Evolutionary conservation across 768 basidiomycete species (phyloP), one percentile per base, ranked within the genome.

Genomic region (Pisolithus tinctorius): DNA sequence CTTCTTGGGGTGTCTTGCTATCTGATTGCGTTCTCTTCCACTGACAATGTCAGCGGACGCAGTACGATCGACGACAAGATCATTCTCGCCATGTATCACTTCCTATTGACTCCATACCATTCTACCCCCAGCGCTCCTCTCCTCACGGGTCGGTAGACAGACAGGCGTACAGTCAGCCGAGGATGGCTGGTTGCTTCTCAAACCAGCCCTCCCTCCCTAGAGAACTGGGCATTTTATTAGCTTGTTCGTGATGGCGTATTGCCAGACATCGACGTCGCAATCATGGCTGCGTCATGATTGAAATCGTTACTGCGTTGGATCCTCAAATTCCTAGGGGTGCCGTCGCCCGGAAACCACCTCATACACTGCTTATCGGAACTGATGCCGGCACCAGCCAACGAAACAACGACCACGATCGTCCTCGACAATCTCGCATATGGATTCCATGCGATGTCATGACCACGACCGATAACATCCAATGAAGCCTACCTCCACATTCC

Each of bases 141-240:
- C 64, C 9, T 69, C 77, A 17, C 87, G 93, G 69, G 90, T 94
- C 46, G 90, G 87, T 17, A 92, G 92, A 0, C 93, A 95, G 60
- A 64, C 79, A 4, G 83, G 85, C 17, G 78, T 94, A n/a, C 72
- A 80, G 41, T 72, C 81, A 5, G 82, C 80, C 4, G 84, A 83
- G 55, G 86, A 89, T 58, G 82, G 80, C 13, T 82, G 82, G 1
- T 79, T 92, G n/a, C 68, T 95, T 40, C 83, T 93, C 72, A 94
- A 95, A 67, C 81, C 84, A 6, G 79, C 83, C 14, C 69, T 82
- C 83, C 14, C 69, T 82, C 10, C 75, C 74, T 0, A 66, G 70
- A 36, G 92, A 95, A 61, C 72, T 81, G 13, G 36, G 71, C 71
- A 20, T 93, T 93, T 64, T 95, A 94, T 67, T 77, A 82, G 51